phyloP scores from a whole-genome alignment of 768 basidiomycete species.

The Rhodotorula paludigena region DNA sequence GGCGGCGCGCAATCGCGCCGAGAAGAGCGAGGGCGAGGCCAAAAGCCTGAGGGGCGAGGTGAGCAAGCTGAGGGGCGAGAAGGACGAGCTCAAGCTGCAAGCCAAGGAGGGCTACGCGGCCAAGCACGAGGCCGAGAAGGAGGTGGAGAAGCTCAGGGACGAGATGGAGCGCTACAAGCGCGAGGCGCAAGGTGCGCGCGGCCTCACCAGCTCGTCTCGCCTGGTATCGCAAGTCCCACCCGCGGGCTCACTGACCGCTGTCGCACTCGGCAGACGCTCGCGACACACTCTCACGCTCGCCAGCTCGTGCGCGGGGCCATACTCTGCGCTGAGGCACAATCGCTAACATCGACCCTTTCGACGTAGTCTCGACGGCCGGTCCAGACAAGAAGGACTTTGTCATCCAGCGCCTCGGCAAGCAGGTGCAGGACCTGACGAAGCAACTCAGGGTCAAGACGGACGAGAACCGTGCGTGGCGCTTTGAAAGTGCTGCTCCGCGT shows the following conservation, averaged over 20 bases:
- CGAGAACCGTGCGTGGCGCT: conserved; percentile 2
- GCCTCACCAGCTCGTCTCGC: background rate
- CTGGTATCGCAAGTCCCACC: background rate
- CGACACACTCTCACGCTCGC: background rate
- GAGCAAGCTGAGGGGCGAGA: background rate
- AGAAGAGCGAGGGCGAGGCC: background rate
- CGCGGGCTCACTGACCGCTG: background rate
- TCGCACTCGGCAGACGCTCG: no score
- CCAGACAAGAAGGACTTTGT: conserved; percentile 12
- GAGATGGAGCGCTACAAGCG: background rate
- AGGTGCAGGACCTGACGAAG: background rate
- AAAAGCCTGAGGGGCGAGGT: conserved; percentile 3
- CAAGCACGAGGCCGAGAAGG: background rate
- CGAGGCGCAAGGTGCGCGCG: conserved; percentile 1
- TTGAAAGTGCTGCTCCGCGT: no score
- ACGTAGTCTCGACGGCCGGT: background rate
- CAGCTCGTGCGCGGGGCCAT: background rate
- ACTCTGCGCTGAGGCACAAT: background rate
- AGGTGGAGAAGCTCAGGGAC: background rate
- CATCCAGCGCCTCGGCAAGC: background rate
- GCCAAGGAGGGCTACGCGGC: background rate
- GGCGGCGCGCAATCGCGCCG: background rate
- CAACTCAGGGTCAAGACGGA: conserved; percentile 4
- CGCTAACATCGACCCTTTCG: background rate
- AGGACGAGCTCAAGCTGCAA: background rate